Percentiles rank a stretch among this genome's conserved stretches.
phyloP scores from a whole-genome alignment of 768 basidiomycete genomes.

The Chlorophyllum brunneum region DNA sequence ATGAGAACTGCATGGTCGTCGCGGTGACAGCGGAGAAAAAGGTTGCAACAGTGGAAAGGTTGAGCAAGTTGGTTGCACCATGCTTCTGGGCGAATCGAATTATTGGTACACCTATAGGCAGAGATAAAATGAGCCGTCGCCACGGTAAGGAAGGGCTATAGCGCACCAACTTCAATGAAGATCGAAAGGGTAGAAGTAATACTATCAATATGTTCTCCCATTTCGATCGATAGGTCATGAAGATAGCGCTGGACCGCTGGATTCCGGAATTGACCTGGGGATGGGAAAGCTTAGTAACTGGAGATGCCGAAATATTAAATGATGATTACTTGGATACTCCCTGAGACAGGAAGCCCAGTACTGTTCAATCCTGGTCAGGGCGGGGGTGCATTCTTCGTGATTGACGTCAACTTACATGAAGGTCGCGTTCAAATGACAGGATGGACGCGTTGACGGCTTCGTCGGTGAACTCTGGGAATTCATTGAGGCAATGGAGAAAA shows the following conservation, averaged over 20 bases:
- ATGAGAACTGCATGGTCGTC: slow-evolving; percentile 69
- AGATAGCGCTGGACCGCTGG: slow-evolving; percentile 72
- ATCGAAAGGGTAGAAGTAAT: slow-evolving; percentile 65
- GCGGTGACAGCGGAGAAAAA: slow-evolving; percentile 77
- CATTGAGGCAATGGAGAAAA: slow-evolving; percentile 68
- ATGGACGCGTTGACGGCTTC: slow-evolving; percentile 70
- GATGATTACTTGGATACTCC: slow-evolving; percentile 49
- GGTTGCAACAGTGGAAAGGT: slow-evolving; percentile 73
- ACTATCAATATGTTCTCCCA: slow-evolving; percentile 70
- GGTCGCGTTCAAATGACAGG: slow-evolving; percentile 62
- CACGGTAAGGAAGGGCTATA: not conserved
- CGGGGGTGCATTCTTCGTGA: not conserved
- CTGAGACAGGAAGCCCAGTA: slow-evolving; percentile 74
- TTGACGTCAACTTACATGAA: slow-evolving; percentile 43
- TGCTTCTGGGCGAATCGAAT: slow-evolving; percentile 77
- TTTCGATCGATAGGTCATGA: slow-evolving; percentile 69
- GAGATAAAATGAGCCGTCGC: not conserved
- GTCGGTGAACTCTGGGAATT: slow-evolving; percentile 76
- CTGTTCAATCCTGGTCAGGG: slow-evolving; percentile 26
- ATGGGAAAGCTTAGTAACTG: not conserved
- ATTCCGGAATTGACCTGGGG: slow-evolving; percentile 63
- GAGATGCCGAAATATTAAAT: not conserved
- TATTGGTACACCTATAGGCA: slow-evolving; percentile 59
- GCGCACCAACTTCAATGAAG: slow-evolving; percentile 72
- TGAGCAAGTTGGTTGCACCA: slow-evolving; percentile 63